Conservation (phyloP, 2,329 filamentous ascomycete genomes). For the Fusarium sp. region DNA sequence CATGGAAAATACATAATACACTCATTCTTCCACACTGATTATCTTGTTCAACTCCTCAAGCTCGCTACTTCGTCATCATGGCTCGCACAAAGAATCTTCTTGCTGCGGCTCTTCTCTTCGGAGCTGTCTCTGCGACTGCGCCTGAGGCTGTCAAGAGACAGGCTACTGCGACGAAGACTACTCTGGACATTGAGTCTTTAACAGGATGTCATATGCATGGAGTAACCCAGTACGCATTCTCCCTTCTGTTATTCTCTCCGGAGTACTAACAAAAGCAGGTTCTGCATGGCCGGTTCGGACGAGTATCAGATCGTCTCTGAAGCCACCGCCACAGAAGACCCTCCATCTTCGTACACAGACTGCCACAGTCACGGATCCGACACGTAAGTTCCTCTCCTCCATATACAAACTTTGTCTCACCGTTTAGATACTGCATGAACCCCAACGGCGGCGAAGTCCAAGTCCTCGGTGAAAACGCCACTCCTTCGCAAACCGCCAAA, state of each 20-base stretch:
- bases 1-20: neutral
- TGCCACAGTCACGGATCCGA: slow-evolving; percentile 43
- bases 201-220: slow-evolving; percentile 43
- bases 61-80: slow-evolving; percentile 23
- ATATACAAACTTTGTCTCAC: neutral
- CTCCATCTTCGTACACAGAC: slow-evolving; percentile 43
- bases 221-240: slow-evolving; percentile 28
- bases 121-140: slow-evolving; percentile 40
- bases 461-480: slow-evolving; percentile 33
- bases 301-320: slow-evolving; percentile 41
- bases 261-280: slow-evolving; percentile 14
- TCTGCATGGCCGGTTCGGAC: slow-evolving; percentile 37
- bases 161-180: slow-evolving; percentile 18
- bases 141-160: slow-evolving; percentile 36
- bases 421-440: slow-evolving; percentile 43
- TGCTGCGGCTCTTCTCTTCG: slow-evolving; percentile 26
- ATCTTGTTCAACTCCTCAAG: neutral
- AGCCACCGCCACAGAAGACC: slow-evolving; percentile 35
- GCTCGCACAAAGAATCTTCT: slow-evolving; percentile 23
- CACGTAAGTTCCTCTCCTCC: slow-evolving; percentile 1
- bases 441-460: slow-evolving; percentile 45
- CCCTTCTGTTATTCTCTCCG: rapidly evolving
- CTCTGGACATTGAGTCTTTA: slow-evolving; percentile 34
- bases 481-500: slow-evolving; percentile 18
- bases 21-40: neutral